Conservation (phyloP, 768 basidiomycete genomes). For the Termitomyces sp. region DNA sequence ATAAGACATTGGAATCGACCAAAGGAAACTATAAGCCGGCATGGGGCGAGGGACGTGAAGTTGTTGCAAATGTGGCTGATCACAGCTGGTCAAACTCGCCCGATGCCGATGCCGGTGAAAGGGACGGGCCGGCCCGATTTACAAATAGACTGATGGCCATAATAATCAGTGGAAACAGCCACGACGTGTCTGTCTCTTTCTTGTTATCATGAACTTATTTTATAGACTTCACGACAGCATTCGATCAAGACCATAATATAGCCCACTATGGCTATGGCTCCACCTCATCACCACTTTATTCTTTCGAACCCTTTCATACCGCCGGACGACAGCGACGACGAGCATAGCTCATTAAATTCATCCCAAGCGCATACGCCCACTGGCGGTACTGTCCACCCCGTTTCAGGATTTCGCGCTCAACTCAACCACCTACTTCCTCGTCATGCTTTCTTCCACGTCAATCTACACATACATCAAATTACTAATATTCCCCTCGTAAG, state of each 20-base stretch:
- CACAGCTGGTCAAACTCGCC: background rate
- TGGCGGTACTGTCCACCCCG: background rate
- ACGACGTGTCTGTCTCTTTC: background rate
- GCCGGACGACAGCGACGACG: constrained; percentile 6
- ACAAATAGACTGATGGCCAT: background rate
- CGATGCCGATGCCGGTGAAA: background rate
- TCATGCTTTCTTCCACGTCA: constrained; percentile 61
- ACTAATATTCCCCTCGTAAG: constrained; percentile 65
- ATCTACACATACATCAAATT: constrained; percentile 59
- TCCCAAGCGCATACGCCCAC: constrained; percentile 7
- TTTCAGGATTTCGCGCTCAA: constrained; percentile 44
- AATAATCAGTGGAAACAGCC: background rate
- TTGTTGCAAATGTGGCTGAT: background rate
- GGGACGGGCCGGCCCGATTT: background rate
- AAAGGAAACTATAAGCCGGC: background rate
- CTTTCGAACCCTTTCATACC: constrained; percentile 14
- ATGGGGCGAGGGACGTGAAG: background rate
- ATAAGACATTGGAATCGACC: background rate
- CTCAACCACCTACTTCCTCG: constrained; percentile 55
- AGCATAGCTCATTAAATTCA: constrained; percentile 6
- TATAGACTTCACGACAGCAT: background rate
- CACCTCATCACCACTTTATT: constrained; percentile 9
- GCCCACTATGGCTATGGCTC: constrained; percentile 1
- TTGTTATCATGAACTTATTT: background rate
- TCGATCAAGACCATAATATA: background rate